Conservation (phyloP, 1,139 yeast species). For the Candida freyschussii region DNA sequence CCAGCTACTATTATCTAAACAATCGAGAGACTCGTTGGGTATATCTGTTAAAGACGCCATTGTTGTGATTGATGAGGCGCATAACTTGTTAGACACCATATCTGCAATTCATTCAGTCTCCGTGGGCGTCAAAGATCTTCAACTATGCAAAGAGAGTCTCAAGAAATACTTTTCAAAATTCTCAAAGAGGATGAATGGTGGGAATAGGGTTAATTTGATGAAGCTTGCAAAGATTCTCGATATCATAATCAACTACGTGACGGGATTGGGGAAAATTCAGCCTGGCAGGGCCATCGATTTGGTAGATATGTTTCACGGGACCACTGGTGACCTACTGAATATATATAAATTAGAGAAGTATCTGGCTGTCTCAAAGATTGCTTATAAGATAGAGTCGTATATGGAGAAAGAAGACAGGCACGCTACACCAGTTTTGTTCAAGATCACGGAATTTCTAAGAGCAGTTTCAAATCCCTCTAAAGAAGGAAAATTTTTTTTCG, state of each 20-base stretch:
- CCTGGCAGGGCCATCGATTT: slow-evolving; percentile 54
- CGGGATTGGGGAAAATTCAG: slow-evolving; percentile 28
- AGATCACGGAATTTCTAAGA: slow-evolving; percentile 58
- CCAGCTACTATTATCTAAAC: slow-evolving; percentile 65
- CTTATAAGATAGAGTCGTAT: slow-evolving; percentile 78
- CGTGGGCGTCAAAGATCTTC: slow-evolving; percentile 48
- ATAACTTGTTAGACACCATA: slow-evolving; percentile 76
- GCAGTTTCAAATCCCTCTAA: slow-evolving; percentile 68
- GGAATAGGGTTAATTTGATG: slow-evolving; percentile 64
- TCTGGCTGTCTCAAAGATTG: slow-evolving; percentile 65
- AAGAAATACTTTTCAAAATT: slow-evolving; percentile 57
- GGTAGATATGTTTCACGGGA: slow-evolving; percentile 46
- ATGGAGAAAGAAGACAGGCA: slow-evolving; percentile 35
- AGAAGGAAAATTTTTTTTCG: slow-evolving; percentile 81
- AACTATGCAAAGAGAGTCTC: slow-evolving; percentile 36
- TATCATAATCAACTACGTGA: slow-evolving; percentile 44
- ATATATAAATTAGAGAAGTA: slow-evolving; percentile 64
- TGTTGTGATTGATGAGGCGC: slow-evolving; percentile 89
- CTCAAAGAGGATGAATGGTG: slow-evolving; percentile 58
- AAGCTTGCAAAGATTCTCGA: slow-evolving; percentile 59
- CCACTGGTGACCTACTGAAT: slow-evolving; percentile 70
- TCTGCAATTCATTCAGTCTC: slow-evolving; percentile 63
- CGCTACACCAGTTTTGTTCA: slow-evolving; percentile 54
- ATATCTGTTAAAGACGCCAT: slow-evolving; percentile 60
- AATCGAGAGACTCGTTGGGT: slow-evolving; percentile 57